Evolutionary conservation across 2,329 filamentous ascomycete species (phyloP), one percentile per base, ranked within the genome.

Genomic region (Colletotrichum lupini): DNA sequence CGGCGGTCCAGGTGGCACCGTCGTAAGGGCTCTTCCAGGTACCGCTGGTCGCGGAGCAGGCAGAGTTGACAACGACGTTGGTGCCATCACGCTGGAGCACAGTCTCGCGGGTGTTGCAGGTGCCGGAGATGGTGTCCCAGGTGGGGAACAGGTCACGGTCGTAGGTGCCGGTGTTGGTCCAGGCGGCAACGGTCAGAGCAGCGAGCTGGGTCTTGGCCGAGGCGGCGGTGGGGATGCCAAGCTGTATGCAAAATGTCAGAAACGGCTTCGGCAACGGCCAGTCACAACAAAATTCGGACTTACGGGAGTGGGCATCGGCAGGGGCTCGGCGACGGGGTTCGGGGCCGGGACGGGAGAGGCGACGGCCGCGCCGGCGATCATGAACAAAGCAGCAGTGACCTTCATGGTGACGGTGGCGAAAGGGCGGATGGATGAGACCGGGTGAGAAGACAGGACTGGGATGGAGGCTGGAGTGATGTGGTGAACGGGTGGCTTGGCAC

Each of bases 61-160:
- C 85, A 14, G 82, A 84, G 80, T 88, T 86, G 46, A 87, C 86
- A 5, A 87, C 83, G 12, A 96, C 92, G 76, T 85, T 84, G 14
- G 85, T 89, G 60, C 93, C 94, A 80, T 97, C 94, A 52, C 94
- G 92, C 82, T 91, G 88, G 30, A 96, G 87, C 46, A 96, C 93
- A 2, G 86, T 89, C 79, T 95, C 93, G 66, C 83, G 86, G 24
- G 93, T 93, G 83, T 95, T 92, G 87, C 94, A 97, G 5, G 83
- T 82, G 9, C 92, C 92, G 16, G 82, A 84, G 77, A 91, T 87
- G 35, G 90, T 92, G 76, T 87, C 89, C 93, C 93, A 95, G 82
- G 92, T 90, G 2, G 91, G 92, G 83, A 95, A 95, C 65, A 92
- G 82, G 77, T 89, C 87, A 65, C 94, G 91, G 70, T 87, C 84